These are phyloP conservation scores for Eremothecium cymbalariae DNA, from an alignment of 1,139 yeast species.

Conservation along the genomic window DNA sequence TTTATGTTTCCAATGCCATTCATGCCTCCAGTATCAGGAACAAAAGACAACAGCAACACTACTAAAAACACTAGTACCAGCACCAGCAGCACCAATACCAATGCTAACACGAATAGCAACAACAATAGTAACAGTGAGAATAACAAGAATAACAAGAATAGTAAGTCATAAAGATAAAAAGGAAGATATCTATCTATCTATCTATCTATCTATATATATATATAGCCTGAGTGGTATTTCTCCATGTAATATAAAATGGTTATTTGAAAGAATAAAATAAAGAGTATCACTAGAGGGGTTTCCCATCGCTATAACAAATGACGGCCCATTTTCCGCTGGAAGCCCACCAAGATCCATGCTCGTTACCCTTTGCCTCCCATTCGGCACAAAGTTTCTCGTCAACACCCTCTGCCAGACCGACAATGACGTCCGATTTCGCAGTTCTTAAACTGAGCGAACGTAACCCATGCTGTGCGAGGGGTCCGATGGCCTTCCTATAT, in stretches of 20 bases:
- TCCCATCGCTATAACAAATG: conserved; percentile 43
- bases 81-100: no score
- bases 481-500: conserved; percentile 61
- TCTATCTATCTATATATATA: not conserved
- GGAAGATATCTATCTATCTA: not conserved
- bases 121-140: not conserved
- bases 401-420: conserved; percentile 66
- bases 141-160: not conserved
- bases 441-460: conserved; percentile 75
- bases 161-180: not conserved
- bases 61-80: no score
- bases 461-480: conserved; percentile 51
- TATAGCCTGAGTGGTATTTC: not conserved
- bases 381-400: conserved; percentile 56
- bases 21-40: conserved; percentile 9
- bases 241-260: no score
- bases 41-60: no score
- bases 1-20: conserved; percentile 19
- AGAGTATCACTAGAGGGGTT: no score
- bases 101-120: no score
- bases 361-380: conserved; percentile 53
- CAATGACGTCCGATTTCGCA: conserved; percentile 94
- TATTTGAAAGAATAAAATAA: no score
- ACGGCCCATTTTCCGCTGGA: conserved; percentile 93
- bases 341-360: conserved; percentile 70